Percentiles rank a stretch among this genome's conserved stretches.
phyloP scores from a whole-genome alignment of 805 yeast genomes.

The Candida krabiensis region DNA sequence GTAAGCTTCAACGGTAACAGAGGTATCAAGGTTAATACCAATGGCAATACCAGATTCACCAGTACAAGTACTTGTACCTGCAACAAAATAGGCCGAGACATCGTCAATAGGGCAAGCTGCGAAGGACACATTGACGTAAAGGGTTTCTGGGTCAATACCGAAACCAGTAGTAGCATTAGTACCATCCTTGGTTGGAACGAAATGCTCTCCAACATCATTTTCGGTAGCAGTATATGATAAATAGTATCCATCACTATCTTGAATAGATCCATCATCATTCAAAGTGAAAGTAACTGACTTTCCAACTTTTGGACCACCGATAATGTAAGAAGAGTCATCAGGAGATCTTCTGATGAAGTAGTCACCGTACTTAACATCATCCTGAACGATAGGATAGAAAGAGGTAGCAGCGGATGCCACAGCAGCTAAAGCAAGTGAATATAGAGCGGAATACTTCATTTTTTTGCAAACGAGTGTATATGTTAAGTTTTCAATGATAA shows the following conservation, averaged over 20 bases:
- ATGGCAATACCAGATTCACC: neutral
- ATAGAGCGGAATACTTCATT: slow-evolving; percentile 49
- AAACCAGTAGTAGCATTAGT: neutral
- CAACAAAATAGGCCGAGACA: neutral
- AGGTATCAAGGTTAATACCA: neutral
- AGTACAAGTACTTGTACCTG: neutral
- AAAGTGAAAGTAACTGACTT: neutral
- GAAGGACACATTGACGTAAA: neutral
- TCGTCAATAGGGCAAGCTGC: neutral
- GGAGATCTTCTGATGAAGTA: neutral
- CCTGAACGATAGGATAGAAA: slow-evolving; percentile 6
- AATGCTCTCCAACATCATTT: neutral
- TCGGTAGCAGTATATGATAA: neutral
- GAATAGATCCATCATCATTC: slow-evolving; percentile 1
- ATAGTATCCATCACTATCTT: slow-evolving; percentile 2
- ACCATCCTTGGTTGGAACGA: neutral
- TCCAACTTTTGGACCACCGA: neutral
- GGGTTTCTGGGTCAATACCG: neutral
- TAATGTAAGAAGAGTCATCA: neutral
- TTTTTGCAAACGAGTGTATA: slow-evolving; percentile 24
- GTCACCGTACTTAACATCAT: slow-evolving; percentile 1
- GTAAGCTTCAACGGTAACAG: neutral
- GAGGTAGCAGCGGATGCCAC: slow-evolving; percentile 51
- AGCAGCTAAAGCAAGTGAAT: slow-evolving; percentile 38
- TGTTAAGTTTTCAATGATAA: slow-evolving; percentile 3